phyloP scores from a whole-genome alignment of 306 rosid genomes.

The Prunus padus region DNA sequence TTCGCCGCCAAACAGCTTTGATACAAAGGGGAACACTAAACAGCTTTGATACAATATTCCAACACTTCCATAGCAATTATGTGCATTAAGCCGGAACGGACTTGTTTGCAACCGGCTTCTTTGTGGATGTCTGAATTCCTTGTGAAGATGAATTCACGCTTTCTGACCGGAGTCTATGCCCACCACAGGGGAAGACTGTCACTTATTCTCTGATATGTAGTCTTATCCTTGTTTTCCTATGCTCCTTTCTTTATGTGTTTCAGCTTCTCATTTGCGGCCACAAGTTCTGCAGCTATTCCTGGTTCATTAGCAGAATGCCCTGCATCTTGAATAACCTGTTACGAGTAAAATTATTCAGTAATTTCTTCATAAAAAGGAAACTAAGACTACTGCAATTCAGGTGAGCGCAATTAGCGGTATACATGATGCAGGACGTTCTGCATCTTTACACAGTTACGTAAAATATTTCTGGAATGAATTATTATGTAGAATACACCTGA shows the following conservation, averaged over 20 bases:
- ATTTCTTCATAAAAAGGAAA: constrained; percentile 8
- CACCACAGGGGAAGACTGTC: not conserved
- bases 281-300: constrained; percentile 85
- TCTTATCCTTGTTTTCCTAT: not conserved
- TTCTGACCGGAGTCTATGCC: not conserved
- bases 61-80: not conserved
- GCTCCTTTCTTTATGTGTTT: constrained; percentile 48
- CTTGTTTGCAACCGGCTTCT: not conserved
- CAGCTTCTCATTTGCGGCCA: constrained; percentile 84
- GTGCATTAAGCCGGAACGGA: not conserved
- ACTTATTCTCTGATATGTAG: not conserved
- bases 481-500: not conserved
- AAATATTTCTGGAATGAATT: not conserved
- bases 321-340: constrained; percentile 79
- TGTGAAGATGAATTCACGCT: not conserved
- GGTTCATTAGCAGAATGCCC: constrained; percentile 97
- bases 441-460: not conserved
- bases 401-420: not conserved
- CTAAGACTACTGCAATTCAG: not conserved
- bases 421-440: not conserved
- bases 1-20: not conserved
- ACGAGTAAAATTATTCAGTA: constrained; percentile 21
- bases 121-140: not conserved
- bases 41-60: constrained; percentile 2
- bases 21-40: not conserved